A percentile compares a stretch with the other conserved stretches of the same genome.
Evolutionary conservation across 805 yeast species (phyloP).

Genomic region (Sugiyamaella qingdaonensis): DNA sequence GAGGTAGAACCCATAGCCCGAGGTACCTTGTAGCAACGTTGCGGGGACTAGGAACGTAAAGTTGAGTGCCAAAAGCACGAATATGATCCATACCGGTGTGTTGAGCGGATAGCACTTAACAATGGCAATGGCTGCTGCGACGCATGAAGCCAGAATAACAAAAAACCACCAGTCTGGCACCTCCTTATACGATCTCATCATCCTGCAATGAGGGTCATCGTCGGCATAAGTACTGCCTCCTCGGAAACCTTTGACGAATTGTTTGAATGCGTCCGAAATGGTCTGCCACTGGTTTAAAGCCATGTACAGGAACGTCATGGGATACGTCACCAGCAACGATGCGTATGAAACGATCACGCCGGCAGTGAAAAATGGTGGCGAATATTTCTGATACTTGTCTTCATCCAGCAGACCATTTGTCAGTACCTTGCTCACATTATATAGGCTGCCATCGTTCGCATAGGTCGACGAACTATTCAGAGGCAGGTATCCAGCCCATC

Average conservation of each 20-base stretch:
- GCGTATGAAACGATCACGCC: too few species aligned
- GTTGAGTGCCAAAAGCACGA: slow-evolving; percentile 52
- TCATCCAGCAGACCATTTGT: slow-evolving; percentile 37
- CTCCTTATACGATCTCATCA: slow-evolving; percentile 55
- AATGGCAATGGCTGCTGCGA: slow-evolving; percentile 40
- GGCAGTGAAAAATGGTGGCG: slow-evolving; percentile 57
- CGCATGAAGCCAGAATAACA: slow-evolving; percentile 42
- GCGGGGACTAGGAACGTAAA: slow-evolving; percentile 58
- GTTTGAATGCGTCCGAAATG: slow-evolving; percentile 24
- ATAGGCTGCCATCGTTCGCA: slow-evolving; percentile 49
- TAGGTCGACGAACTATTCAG: slow-evolving; percentile 49
- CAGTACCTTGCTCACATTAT: slow-evolving; percentile 46
- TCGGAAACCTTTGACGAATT: too few species aligned
- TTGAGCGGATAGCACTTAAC: slow-evolving; percentile 41
- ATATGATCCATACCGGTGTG: slow-evolving; percentile 60
- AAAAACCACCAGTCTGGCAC: slow-evolving; percentile 75
- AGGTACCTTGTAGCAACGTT: slow-evolving; percentile 54
- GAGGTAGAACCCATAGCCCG: slow-evolving; percentile 54
- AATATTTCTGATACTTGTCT: slow-evolving; percentile 43
- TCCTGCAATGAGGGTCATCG: slow-evolving; percentile 23
- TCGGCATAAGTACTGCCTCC: too few species aligned
- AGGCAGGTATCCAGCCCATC: slow-evolving; percentile 54
- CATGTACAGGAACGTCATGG: slow-evolving; percentile 45
- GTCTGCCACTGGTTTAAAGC: slow-evolving; percentile 11
- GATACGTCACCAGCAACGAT: slow-evolving; percentile 49